Conservation (phyloP, 495 filamentous ascomycete genomes). For the Stereocaulon alpinum region DNA sequence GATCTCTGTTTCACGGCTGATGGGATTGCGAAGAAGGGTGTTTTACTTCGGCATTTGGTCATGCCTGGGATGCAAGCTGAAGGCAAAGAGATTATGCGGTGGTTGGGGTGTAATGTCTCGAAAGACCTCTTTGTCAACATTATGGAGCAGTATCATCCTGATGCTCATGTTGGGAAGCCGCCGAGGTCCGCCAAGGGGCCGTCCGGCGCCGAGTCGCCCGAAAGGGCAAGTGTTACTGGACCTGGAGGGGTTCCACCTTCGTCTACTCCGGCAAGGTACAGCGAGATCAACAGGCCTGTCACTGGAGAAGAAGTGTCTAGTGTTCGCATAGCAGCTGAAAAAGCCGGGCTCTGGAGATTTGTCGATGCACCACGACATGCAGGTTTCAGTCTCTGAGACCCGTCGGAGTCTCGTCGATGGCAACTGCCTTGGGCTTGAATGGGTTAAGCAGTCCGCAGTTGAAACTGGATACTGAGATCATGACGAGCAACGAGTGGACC, state of each 20-base stretch:
- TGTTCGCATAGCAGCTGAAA: constrained; percentile 52
- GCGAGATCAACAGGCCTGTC: constrained; percentile 64
- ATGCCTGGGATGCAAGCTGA: constrained; percentile 68
- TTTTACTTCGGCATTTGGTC: constrained; percentile 63
- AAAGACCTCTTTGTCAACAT: constrained; percentile 59
- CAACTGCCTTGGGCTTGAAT: too few species aligned
- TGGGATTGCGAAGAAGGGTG: constrained; percentile 62
- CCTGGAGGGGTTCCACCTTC: constrained; percentile 6
- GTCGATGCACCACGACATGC: constrained; percentile 58
- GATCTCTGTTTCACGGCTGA: constrained; percentile 67
- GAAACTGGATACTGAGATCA: too few species aligned
- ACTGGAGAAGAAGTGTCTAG: constrained; percentile 48
- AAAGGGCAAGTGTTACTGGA: constrained; percentile 7
- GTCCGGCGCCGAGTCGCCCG: not conserved
- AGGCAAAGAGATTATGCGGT: constrained; percentile 55
- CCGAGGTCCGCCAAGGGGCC: constrained; percentile 27
- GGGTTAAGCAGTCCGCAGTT: too few species aligned
- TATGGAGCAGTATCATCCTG: constrained; percentile 71
- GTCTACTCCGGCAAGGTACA: constrained; percentile 49
- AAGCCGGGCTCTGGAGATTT: constrained; percentile 65
- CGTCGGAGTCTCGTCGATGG: too few species aligned
- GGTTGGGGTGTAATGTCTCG: constrained; percentile 56
- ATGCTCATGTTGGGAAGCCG: constrained; percentile 64
- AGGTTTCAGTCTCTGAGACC: constrained; percentile 53
- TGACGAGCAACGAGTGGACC: too few species aligned